A percentile compares a stretch with the other conserved stretches of the same genome.
These are phyloP conservation scores for Cladosporium sp. DNA, from an alignment of 2,329 filamentous ascomycete genomes.

Conservation along the genomic window DNA sequence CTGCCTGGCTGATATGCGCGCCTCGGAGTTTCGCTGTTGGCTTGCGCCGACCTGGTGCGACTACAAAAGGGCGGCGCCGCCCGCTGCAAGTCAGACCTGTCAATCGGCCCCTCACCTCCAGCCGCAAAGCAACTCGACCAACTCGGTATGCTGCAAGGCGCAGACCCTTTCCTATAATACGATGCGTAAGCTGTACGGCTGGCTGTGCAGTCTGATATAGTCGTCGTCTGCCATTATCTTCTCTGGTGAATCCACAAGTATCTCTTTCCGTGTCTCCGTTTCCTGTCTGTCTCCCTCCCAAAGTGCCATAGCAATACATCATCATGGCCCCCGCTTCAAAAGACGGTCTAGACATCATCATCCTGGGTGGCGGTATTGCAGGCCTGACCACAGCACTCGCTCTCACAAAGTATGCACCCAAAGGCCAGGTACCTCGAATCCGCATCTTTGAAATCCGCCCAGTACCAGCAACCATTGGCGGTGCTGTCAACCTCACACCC, in stretches of 20 bases:
- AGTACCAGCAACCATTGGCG: conserved; percentile 41
- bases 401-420: conserved; percentile 41
- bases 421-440: conserved; percentile 35
- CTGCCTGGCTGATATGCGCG: neutral
- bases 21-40: conserved; percentile 8
- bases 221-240: neutral
- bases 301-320: neutral
- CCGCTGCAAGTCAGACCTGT: neutral
- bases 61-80: neutral
- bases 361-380: conserved; percentile 51
- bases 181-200: neutral
- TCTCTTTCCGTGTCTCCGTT: neutral
- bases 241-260: neutral
- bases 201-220: neutral
- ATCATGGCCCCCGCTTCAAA: conserved; percentile 21
- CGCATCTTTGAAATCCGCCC: conserved; percentile 48
- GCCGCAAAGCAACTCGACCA: neutral
- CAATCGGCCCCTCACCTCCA: conserved; percentile 6
- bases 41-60: neutral
- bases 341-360: conserved; percentile 38
- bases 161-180: too few relatives aligned
- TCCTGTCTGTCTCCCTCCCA: neutral
- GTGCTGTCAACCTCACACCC: conserved; percentile 47
- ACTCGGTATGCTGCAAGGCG: neutral
- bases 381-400: conserved; percentile 49